phyloP scores from a whole-genome alignment of 768 basidiomycete species.

The Lyophyllum decastes region DNA sequence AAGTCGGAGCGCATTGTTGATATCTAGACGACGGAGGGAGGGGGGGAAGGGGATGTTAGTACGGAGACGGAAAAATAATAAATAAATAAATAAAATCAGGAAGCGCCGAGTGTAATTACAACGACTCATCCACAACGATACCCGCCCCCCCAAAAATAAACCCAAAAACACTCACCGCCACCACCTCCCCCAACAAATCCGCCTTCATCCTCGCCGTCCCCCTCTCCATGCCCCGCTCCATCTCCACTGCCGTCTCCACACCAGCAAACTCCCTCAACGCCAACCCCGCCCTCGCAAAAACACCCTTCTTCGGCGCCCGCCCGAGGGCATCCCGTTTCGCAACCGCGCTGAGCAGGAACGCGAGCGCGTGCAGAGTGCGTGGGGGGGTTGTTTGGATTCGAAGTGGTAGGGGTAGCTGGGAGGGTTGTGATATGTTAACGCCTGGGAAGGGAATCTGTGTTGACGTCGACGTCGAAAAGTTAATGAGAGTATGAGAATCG shows the following conservation, averaged over 20 bases:
- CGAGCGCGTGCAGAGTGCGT: slow-evolving; percentile 59
- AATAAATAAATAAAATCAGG: too few relatives aligned
- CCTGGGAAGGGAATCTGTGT: slow-evolving; percentile 37
- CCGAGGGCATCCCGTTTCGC: slow-evolving; percentile 76
- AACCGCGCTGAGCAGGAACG: slow-evolving; percentile 65
- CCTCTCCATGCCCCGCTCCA: too few relatives aligned
- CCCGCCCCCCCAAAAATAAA: too few relatives aligned
- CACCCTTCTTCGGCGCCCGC: slow-evolving; percentile 68
- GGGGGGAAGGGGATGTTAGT: neutral
- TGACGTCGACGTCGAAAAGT: too few relatives aligned
- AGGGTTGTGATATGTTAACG: too few relatives aligned
- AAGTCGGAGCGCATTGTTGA: slow-evolving; percentile 72
- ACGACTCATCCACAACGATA: too few relatives aligned
- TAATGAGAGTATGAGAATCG: too few relatives aligned
- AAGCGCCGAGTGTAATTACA: too few relatives aligned
- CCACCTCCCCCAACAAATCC: slow-evolving; percentile 70
- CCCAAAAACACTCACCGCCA: slow-evolving; percentile 52
- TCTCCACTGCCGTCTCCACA: too few relatives aligned
- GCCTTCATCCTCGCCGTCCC: slow-evolving; percentile 51
- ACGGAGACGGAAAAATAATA: too few relatives aligned
- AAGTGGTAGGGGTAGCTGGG: slow-evolving; percentile 48
- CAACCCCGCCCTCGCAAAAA: slow-evolving; percentile 69
- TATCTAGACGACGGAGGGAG: too few relatives aligned
- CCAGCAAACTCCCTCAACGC: slow-evolving; percentile 45
- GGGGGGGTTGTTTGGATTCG: slow-evolving; percentile 68